Conservation (phyloP, 169 alveolate species). For the Cryptosporidium parvum region DNA sequence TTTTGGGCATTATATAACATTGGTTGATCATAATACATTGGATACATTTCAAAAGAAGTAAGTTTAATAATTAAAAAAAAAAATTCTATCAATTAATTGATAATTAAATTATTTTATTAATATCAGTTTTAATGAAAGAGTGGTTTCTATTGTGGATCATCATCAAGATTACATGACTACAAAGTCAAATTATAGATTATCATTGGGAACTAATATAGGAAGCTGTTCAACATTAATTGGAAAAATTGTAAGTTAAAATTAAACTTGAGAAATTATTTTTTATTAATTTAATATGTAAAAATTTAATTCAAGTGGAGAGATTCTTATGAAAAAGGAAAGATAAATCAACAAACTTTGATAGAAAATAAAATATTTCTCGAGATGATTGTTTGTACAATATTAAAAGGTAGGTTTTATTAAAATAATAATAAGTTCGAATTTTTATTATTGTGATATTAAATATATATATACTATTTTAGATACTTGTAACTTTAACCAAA, state of each 20-base stretch:
- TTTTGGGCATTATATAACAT: slow-evolving; percentile 13
- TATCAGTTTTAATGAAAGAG: slow-evolving; percentile 15
- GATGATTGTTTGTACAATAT: slow-evolving; percentile 28
- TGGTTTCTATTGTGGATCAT: slow-evolving; percentile 55
- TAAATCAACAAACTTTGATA: background rate
- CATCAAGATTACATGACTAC: slow-evolving; percentile 36
- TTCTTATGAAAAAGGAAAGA: background rate
- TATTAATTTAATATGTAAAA: background rate
- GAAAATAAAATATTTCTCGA: slow-evolving; percentile 2
- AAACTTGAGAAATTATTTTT: background rate
- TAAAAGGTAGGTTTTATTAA: slow-evolving; percentile 37
- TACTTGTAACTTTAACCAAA: slow-evolving; percentile 27
- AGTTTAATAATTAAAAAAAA: background rate
- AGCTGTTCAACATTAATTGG: slow-evolving; percentile 63
- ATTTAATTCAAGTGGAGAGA: slow-evolving; percentile 41
- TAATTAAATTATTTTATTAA: background rate
- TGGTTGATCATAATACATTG: slow-evolving; percentile 50
- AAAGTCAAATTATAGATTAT: slow-evolving; percentile 13
- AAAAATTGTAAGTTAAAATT: slow-evolving; percentile 40
- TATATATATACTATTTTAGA: background rate
- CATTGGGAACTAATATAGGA: slow-evolving; percentile 53
- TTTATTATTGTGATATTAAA: too few relatives aligned
- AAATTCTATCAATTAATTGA: background rate
- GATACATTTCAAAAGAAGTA: slow-evolving; percentile 24
- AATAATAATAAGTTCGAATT: background rate